Evolutionary conservation across 495 filamentous ascomycete genomes (phyloP).

Genomic region (Penicillium longicatenatum): DNA sequence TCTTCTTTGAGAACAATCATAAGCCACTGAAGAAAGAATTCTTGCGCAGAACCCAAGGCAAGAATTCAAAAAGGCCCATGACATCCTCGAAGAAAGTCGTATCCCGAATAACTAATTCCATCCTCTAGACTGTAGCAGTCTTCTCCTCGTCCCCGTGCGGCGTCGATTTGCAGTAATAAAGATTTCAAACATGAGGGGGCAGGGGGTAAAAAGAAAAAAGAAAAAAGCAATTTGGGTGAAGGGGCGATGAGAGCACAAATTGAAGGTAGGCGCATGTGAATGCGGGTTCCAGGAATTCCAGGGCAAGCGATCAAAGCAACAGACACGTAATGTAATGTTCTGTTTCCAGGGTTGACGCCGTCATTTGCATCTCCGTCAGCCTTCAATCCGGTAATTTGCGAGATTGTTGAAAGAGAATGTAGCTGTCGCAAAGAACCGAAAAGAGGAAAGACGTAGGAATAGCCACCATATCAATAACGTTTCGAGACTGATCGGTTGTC

Average conservation of each 20-base stretch:
- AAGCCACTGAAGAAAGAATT: conserved; percentile 1
- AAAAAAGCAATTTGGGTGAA: conserved; percentile 13
- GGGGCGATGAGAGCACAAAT: conserved; percentile 14
- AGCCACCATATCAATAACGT: conserved; percentile 42
- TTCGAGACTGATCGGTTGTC: conserved; percentile 34
- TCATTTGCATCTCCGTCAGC: conserved; percentile 44
- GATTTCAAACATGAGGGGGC: conserved; percentile 1
- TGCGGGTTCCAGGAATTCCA: conserved; percentile 29
- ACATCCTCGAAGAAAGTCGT: conserved; percentile 18
- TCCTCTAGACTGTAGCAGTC: conserved; percentile 17
- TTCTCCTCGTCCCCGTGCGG: conserved; percentile 32
- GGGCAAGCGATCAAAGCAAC: conserved; percentile 23
- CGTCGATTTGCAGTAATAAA: conserved; percentile 30
- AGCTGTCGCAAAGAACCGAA: conserved; percentile 18
- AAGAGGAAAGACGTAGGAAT: conserved; percentile 36
- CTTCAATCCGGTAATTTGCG: conserved; percentile 24
- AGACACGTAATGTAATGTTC: conserved; percentile 18
- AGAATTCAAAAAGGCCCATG: conserved; percentile 13
- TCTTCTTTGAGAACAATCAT: conserved; percentile 10
- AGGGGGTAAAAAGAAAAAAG: conserved; percentile 16
- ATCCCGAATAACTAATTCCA: conserved; percentile 12
- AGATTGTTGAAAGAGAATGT: conserved; percentile 5
- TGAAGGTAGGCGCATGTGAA: conserved; percentile 20
- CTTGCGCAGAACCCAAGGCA: conserved; percentile 13
- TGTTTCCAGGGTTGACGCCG: conserved; percentile 26